Conservation (phyloP, 192 early-diverging fungal species). For the Coemansia asiatica region DNA sequence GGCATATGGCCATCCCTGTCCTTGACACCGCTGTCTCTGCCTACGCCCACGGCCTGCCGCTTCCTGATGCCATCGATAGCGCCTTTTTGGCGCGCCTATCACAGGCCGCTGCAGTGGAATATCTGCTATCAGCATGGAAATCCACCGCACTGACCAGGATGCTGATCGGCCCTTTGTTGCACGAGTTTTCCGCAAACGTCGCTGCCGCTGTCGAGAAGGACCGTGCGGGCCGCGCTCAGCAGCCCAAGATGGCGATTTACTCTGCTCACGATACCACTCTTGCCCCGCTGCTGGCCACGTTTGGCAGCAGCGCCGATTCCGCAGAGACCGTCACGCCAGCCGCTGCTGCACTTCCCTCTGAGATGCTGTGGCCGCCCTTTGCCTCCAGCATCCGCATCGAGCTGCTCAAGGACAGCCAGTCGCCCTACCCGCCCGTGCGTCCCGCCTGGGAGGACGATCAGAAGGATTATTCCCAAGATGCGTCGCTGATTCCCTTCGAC, state of each 20-base stretch:
- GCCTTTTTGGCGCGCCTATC: constrained; percentile 27
- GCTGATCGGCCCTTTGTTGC: constrained; percentile 33
- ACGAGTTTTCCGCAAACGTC: constrained; percentile 34
- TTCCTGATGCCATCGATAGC: constrained; percentile 33
- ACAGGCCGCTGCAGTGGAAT: constrained; percentile 20
- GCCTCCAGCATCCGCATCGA: constrained; percentile 44
- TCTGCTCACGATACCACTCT: constrained; percentile 55
- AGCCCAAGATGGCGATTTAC: constrained; percentile 36
- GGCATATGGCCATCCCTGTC: constrained; percentile 12
- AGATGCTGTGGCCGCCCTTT: constrained; percentile 37
- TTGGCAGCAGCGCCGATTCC: constrained; percentile 24
- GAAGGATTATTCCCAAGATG: constrained; percentile 18
- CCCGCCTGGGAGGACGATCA: constrained; percentile 43
- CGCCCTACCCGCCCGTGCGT: constrained; percentile 24
- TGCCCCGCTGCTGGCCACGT: constrained; percentile 38
- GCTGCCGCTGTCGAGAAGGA: constrained; percentile 32
- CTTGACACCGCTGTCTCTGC: constrained; percentile 26
- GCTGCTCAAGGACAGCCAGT: constrained; percentile 39
- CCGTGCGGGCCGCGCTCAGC: constrained; percentile 14
- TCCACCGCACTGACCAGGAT: constrained; percentile 30
- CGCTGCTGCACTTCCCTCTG: constrained; percentile 5
- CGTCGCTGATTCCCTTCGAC: constrained; percentile 22
- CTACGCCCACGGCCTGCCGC: constrained; percentile 30
- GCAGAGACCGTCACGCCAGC: background rate
- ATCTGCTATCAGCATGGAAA: constrained; percentile 19